Evolutionary conservation across 805 yeast genomes (phyloP), one percentile per base, ranked within the genome.

Genomic region (Saturnispora gosingensis): DNA sequence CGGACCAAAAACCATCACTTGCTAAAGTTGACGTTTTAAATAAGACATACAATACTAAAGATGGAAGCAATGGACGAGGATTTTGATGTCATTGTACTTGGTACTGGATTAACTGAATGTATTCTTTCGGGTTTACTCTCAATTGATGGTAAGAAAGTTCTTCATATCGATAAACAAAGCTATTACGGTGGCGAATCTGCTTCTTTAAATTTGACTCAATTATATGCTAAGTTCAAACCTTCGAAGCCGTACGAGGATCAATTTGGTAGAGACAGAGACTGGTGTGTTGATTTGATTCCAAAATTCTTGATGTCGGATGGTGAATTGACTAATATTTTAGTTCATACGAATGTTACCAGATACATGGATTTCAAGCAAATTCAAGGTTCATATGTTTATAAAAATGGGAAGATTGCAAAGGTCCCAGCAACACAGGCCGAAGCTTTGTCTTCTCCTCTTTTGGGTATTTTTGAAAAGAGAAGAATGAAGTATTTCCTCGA

Each of bases 231-330:
- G 71, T 90, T 89, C 76, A 88, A 89, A 66, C 96, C 97, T 32
- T 73, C 78, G 48, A 85, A 81, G 56, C 77, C 78, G 59, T 83
- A 88, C 40, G 85, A 83, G 55, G 75, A 74, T 20, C 76, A 80
- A 56, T 78, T 82, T 56, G 98, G 99, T 48, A 82, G 95, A 63
- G 96, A 88, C 64, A 80, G 98, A 57, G 98, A 93, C 68, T 93
- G 98, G 97, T 89, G 95, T 70, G 93, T 93, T 49, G 99, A 93
- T 67, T 76, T 93, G 70, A 88, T 93, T 63, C 99, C 99, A 43
- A 93, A 93, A 71, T 90, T 93, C 61, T 74, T 93, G 60, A 93
- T 93, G 99, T 90, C 97, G 51, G 88, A 89, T 65, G 99, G 99
- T 42, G 99, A 91, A 67, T 79, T 93, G 68, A 93, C 97, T 57